Evolutionary conservation across 2,329 filamentous ascomycete species (phyloP), one percentile per base, ranked within the genome.

Genomic region (Penicillium sp.): DNA sequence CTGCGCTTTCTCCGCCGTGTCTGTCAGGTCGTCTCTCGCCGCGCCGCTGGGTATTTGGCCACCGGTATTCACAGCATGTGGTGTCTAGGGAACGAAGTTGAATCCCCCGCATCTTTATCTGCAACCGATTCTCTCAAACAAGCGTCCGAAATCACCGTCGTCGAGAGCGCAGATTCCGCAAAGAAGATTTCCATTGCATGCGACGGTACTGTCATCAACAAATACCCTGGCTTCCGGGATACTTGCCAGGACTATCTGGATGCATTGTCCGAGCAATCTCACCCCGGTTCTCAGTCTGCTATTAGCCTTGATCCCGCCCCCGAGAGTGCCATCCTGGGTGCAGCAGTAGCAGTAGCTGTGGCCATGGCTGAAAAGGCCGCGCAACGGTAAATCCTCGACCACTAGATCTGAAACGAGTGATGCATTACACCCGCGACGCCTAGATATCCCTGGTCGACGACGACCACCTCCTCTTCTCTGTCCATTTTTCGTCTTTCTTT

Each of bases 21-120:
- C 35, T 78, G 78, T 26, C 74, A 79, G 45, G 73, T 79, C 3
- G 82, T 87, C 29, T 83, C 84, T 1, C 79, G 75, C 49, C 81
- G 85, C 53, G 84, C 85, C 6, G 81, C 84, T 2, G 83, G 81
- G 1, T 86, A 85, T 62, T 77, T 87, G n/a, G 83, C 85, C 1
- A 82, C 82, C 1, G 83, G 82, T 2, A 82, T 87, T 26, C 84
- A 87, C 66, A 83, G 84, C 27, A 76, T 88, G 35, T 87, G 84
- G 81, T 75, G 73, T 12, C 70, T 87, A 14, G 78, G 81, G 53
- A 81, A 79, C 37, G 74, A 77, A 15, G 73, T 75, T 8, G 82
- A 85, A 60, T 77, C 66, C 50, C 63, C 71, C 9, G 48, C 58
- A 8, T 35, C 55, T 20, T 53, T 62, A 7, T 60, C 67, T 1